Evolutionary conservation across 2,329 filamentous ascomycete species (phyloP).

Genomic region (Aspergillus ochraceoroseus): DNA sequence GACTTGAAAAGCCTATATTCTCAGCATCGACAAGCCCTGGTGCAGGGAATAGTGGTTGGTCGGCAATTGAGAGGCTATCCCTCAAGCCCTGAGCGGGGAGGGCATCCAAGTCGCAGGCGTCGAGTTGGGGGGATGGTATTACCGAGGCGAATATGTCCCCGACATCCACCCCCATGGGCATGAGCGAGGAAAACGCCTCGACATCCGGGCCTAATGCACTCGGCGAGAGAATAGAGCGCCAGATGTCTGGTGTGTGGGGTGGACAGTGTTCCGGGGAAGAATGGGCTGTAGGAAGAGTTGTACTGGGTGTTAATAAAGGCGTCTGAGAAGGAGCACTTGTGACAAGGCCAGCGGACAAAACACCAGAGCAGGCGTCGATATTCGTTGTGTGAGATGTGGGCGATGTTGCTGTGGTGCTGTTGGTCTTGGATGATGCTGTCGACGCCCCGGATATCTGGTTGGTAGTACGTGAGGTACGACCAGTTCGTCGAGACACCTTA

Average conservation of each 20-base stretch:
- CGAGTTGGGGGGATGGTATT: conserved; percentile 2
- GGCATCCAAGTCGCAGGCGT: background rate
- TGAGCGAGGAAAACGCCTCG: conserved; percentile 4
- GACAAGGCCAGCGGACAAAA: background rate
- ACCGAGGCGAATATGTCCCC: conserved; percentile 4
- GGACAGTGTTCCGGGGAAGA: conserved; percentile 5
- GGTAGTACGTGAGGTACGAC: conserved; percentile 2
- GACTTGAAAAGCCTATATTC: background rate
- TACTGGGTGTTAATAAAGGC: conserved; percentile 3
- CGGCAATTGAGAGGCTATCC: background rate
- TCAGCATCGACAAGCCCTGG: background rate
- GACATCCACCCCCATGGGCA: conserved; percentile 1
- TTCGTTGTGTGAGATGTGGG: background rate
- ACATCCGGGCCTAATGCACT: conserved; percentile 5
- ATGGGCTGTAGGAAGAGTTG: background rate
- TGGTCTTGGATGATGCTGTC: background rate
- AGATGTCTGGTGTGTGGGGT: conserved; percentile 5
- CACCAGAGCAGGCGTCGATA: background rate
- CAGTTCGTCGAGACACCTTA: conserved; percentile 11
- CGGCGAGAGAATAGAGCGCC: conserved; percentile 2
- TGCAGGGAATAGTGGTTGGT: conserved; percentile 2
- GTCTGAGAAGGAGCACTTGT: background rate
- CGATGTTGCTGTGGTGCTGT: background rate
- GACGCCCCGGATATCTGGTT: background rate
- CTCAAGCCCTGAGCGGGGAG: background rate